These are phyloP conservation scores for Aspergillus ustus DNA, from an alignment of 2,329 filamentous ascomycete genomes.

Conservation along the genomic window DNA sequence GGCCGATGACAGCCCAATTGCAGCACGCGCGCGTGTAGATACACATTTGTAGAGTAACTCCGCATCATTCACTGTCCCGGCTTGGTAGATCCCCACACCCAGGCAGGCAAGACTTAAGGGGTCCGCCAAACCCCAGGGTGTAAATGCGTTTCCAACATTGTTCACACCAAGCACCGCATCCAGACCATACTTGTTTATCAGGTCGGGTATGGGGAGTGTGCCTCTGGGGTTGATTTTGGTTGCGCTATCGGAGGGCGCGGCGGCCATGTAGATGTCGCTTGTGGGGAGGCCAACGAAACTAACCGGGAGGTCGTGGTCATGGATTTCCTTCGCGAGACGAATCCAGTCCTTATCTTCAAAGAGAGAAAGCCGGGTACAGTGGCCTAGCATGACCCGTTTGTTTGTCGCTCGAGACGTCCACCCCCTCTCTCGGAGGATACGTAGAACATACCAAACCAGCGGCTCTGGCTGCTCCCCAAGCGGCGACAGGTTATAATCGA, in stretches of 20 bases:
- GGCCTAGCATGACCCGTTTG: slow-evolving; percentile 65
- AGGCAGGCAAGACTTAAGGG: slow-evolving; percentile 66
- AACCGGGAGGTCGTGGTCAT: slow-evolving; percentile 57
- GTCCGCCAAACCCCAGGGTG: slow-evolving; percentile 70
- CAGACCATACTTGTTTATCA: slow-evolving; percentile 64
- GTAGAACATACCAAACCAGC: slow-evolving; percentile 60
- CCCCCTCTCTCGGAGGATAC: slow-evolving; percentile 51
- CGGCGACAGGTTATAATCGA: slow-evolving; percentile 69
- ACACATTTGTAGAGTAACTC: slow-evolving; percentile 62
- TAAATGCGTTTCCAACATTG: slow-evolving; percentile 77
- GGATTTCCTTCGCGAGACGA: slow-evolving; percentile 54
- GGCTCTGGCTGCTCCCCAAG: slow-evolving; percentile 53
- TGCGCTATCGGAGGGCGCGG: slow-evolving; percentile 35
- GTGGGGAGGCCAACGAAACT: slow-evolving; percentile 72
- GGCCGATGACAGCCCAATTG: slow-evolving; percentile 37
- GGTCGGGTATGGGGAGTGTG: slow-evolving; percentile 64
- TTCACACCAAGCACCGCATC: slow-evolving; percentile 69
- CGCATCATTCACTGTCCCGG: slow-evolving; percentile 64
- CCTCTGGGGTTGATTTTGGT: slow-evolving; percentile 50
- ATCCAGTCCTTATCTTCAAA: slow-evolving; percentile 57
- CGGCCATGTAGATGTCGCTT: slow-evolving; percentile 75
- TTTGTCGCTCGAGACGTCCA: slow-evolving; percentile 54
- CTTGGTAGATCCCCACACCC: slow-evolving; percentile 70
- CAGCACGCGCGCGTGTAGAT: slow-evolving; percentile 47
- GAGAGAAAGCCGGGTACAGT: slow-evolving; percentile 69